Evolutionary conservation across 2,329 filamentous ascomycete species (phyloP).

Genomic region (Sporothrix euskadiensis): DNA sequence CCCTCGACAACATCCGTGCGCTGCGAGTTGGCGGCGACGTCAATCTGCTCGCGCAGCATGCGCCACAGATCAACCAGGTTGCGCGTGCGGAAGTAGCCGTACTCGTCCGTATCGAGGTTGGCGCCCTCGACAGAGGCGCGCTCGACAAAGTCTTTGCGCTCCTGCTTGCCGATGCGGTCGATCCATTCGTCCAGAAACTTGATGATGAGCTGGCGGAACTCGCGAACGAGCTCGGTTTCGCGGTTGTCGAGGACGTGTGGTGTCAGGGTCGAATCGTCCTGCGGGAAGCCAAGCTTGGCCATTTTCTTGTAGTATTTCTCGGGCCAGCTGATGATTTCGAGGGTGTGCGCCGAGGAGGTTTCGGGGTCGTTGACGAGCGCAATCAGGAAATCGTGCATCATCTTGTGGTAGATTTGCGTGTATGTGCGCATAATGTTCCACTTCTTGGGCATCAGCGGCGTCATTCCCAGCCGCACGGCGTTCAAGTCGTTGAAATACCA

Average conservation of each 20-base stretch:
- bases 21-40: conserved; percentile 79
- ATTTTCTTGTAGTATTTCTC: conserved; percentile 97
- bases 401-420: conserved; percentile 82
- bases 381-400: conserved; percentile 94
- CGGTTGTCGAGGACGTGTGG: conserved; percentile 90
- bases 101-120: conserved; percentile 82
- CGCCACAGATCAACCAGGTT: conserved; percentile 95
- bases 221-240: conserved; percentile 84
- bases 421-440: conserved; percentile 96
- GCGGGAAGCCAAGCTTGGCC: conserved; percentile 78
- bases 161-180: conserved; percentile 82
- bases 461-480: conserved; percentile 90
- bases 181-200: conserved; percentile 97
- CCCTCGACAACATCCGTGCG: conserved; percentile 90
- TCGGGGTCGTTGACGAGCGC: conserved; percentile 80
- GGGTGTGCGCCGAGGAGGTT: conserved; percentile 80
- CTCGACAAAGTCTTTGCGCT: conserved; percentile 77
- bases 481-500: conserved; percentile 99
- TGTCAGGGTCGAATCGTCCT: conserved; percentile 63
- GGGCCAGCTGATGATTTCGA: conserved; percentile 92
- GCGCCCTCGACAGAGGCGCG: conserved; percentile 70
- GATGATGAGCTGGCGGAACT: conserved; percentile 94
- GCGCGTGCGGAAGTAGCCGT: conserved; percentile 88
- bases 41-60: conserved; percentile 91
- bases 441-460: conserved; percentile 86